Evolutionary conservation across 2,329 filamentous ascomycete species (phyloP), one percentile per base, ranked within the genome.

Genomic region (Podosphaera leucotricha): DNA sequence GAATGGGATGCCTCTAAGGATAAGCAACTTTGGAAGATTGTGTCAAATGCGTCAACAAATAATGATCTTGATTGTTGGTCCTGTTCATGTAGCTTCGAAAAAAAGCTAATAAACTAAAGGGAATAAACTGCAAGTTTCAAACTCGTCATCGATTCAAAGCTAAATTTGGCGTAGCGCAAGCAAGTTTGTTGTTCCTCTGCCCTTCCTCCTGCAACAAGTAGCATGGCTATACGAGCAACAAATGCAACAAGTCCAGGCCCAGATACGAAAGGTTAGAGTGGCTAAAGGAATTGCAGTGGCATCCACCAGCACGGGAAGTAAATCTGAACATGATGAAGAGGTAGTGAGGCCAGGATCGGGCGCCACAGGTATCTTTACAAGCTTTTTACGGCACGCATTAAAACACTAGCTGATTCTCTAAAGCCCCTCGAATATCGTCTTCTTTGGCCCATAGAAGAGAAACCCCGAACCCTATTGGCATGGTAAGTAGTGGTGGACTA

Each of bases 211-310:
- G 15, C 83, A 93, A 58, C 85, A 98, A 61, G 85, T 85, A 49
- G 85, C 84, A 60, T 93, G 85, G 72, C 72, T 95, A 5, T 93
- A 90, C 56, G 86, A 95, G 58, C 71, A 82, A 43, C 84, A 95
- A 62, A 72, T 92, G 22, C 81, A 82, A 0, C 84, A 94, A 58
- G 82, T 95, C 41, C 75, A 83, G 51, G 85, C 81, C 18, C 85
- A 94, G 62, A 84, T 95, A 66, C 75, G 81, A 48, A 90, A 79
- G 57, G 74, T 77, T 38, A 74, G 71, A 2, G 69, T 68, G 6
- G 66, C 68, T 43, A 69, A 69, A 46, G 58, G 63, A 46, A 73
- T 73, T 2, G 61, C 66, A 16, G 66, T 68, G 1, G n/a, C n/a
- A n/a, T n/a, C n/a, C n/a, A n/a, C n/a, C n/a, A n/a, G n/a, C n/a